Evolutionary conservation across 2,329 filamentous ascomycete species (phyloP), one percentile per base, ranked within the genome.

Genomic region (Colletotrichum horii): DNA sequence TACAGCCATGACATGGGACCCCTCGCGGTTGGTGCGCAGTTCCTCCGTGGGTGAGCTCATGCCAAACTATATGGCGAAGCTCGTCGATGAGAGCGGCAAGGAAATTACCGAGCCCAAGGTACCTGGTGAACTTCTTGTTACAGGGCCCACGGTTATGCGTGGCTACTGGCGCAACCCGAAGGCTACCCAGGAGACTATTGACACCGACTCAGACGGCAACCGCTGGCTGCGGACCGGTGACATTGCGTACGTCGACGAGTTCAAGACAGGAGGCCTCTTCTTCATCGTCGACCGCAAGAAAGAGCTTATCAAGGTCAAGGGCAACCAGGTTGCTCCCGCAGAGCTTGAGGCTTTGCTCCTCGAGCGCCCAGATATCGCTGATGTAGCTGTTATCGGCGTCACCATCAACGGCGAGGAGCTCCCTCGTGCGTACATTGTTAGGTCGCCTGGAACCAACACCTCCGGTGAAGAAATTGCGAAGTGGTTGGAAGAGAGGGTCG

Each of bases 191-290:
- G 90, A 92, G 60, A 92, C 93, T 1, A 79, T 89, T 4, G 82
- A 85, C 36, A 79, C 83, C 8, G 89, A 90, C 76, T 75, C 81
- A 3, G 85, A 88, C 74, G 89, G 88, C 61, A 88, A 85, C 34
- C 84, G 92, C 22, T 96, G 94, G 94, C 83, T 96, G 76, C 92
- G 91, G 80, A 96, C 94, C 1, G 94, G 94, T 4, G 94, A 96
- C 78, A 89, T 96, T 66, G 93, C 91, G 19, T 93, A 91, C 79
- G 88, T 95, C 76, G 87, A 92, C 68, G 88, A 88, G 34, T 91
- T 92, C 78, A 87, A 89, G 75, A 80, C 84, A 0, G 89, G 89
- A 16, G 86, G 83, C 1, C 82, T 86, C 66, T 86, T 89, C 78
- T 90, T 91, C 80, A 93, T 96, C 30, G 93, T 96, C 36, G 94